Base-by-base conservation (phyloP, 1,284 basidiomycete species). In the Xerocomus minutiporus region DNA sequence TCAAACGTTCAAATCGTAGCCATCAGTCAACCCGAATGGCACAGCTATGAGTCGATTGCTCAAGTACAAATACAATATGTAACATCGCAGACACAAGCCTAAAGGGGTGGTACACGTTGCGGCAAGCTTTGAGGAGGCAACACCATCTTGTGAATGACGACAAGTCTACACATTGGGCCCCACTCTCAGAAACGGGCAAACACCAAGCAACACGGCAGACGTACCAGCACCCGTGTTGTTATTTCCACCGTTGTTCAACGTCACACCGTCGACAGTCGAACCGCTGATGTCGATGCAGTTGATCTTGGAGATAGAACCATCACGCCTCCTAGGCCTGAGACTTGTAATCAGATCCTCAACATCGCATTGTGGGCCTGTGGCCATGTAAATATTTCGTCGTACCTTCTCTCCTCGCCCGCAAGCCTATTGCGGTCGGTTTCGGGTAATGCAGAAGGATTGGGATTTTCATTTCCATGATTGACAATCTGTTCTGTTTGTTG, bases 181-280 rank as follows among this genome's bases (percentile, higher is more conserved):
- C 8, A 23, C 39, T 4, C 7, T 41, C 12, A 41, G 23, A 26
- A 15, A 23, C 4, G 12, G 32, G n/a, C 2, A 25, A 28, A 17
- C 4, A 35, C 3, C n/a, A 38, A 20, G 25, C 1, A 20, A 12
- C 4, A 36, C 11, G 5, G 13, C 23, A 5, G 29, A 53, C 59
- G 40, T 12, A 62, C 61, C 56, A 34, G 56, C 45, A 17, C 61
- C 63, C 7, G 49, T 23, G 8, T 51, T 48, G 0, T 54, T 28
- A 17, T 5, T 4, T 28, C 49, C 48, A 20, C 50, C 52, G 34
- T 50, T 54, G 31, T 63, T 61, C 31, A 65, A 1, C 2, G 61
- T 62, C 4, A 53, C 0, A 34, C 62, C 63, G 0, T 50, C 45
- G 9, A 35, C 53, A 8, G 4, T 50, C 7, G 63, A 54, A 17